Evolutionary conservation across 2,329 filamentous ascomycete genomes (phyloP).

Genomic region (Cytospora piceicola): DNA sequence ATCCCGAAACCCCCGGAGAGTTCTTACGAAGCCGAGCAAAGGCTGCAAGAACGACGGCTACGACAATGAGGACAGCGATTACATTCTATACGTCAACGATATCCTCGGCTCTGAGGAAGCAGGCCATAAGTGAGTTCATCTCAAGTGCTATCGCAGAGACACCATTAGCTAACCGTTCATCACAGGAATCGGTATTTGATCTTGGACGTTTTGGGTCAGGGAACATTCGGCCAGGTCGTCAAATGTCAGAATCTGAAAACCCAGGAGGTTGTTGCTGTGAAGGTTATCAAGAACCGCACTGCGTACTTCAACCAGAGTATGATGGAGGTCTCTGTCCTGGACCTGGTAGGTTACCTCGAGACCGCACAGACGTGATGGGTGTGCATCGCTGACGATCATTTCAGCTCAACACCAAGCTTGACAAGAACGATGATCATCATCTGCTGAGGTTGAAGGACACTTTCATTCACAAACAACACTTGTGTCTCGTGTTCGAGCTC

Average conservation of each 20-base stretch:
- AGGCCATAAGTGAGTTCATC: slow-evolving; percentile 79
- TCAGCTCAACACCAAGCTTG: slow-evolving; percentile 96
- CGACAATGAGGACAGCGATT: slow-evolving; percentile 98
- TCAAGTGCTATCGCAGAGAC: not conserved
- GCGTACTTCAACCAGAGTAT: slow-evolving; percentile 99
- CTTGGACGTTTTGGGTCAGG: slow-evolving; percentile 93
- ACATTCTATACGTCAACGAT: slow-evolving; percentile 98
- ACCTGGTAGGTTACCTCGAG: slow-evolving; percentile 66
- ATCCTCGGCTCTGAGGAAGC: slow-evolving; percentile 97
- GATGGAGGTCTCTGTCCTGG: slow-evolving; percentile 99
- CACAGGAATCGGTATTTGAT: slow-evolving; percentile 91
- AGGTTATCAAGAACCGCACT: slow-evolving; percentile 98
- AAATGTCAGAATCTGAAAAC: slow-evolving; percentile 99
- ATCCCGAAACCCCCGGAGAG: slow-evolving; percentile 90
- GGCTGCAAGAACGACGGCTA: slow-evolving; percentile 98
- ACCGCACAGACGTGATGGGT: not conserved
- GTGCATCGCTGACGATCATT: slow-evolving; percentile 21
- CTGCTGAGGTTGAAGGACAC: slow-evolving; percentile 93
- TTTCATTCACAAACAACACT: slow-evolving; percentile 95
- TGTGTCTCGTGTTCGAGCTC: slow-evolving; percentile 94
- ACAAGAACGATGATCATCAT: slow-evolving; percentile 99
- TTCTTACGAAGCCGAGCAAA: slow-evolving; percentile 98
- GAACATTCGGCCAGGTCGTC: slow-evolving; percentile 97
- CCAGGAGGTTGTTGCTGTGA: slow-evolving; percentile 97
- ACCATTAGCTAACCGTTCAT: slow-evolving; percentile 21